These are phyloP conservation scores for Dactylellina leptospora DNA, from an alignment of 2,329 filamentous ascomycete genomes.

Conservation along the genomic window DNA sequence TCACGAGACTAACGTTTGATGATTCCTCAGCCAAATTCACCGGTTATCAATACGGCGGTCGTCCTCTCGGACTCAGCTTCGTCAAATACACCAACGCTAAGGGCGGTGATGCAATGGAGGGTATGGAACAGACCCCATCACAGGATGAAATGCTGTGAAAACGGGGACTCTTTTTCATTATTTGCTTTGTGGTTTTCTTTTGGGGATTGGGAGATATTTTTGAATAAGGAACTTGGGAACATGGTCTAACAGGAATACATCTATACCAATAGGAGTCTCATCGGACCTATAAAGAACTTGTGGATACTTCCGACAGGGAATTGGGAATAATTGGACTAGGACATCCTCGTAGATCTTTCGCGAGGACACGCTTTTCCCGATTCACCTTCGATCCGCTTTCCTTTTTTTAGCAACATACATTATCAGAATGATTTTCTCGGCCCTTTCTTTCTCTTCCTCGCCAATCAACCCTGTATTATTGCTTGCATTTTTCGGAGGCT, in stretches of 20 bases:
- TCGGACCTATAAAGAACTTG: conserved; percentile 27
- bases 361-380: not conserved
- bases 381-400: not conserved
- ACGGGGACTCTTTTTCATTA: conserved; percentile 12
- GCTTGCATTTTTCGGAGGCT: conserved; percentile 47
- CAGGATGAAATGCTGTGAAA: conserved; percentile 96
- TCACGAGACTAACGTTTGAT: conserved; percentile 56
- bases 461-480: conserved; percentile 29
- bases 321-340: not conserved
- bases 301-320: not conserved
- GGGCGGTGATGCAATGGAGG: conserved; percentile 80
- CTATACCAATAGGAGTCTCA: conserved; percentile 31
- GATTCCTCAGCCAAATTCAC: conserved; percentile 80
- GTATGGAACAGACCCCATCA: conserved; percentile 79
- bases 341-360: not conserved
- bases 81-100: conserved; percentile 86
- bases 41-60: conserved; percentile 94
- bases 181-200: conserved; percentile 11
- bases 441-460: not conserved
- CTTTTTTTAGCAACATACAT: conserved; percentile 10
- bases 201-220: not conserved
- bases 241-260: conserved; percentile 40
- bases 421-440: conserved; percentile 32
- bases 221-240: conserved; percentile 20
- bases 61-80: conserved; percentile 89